phyloP scores from a whole-genome alignment of 2,329 filamentous ascomycete genomes.

The Madurella mycetomatis region DNA sequence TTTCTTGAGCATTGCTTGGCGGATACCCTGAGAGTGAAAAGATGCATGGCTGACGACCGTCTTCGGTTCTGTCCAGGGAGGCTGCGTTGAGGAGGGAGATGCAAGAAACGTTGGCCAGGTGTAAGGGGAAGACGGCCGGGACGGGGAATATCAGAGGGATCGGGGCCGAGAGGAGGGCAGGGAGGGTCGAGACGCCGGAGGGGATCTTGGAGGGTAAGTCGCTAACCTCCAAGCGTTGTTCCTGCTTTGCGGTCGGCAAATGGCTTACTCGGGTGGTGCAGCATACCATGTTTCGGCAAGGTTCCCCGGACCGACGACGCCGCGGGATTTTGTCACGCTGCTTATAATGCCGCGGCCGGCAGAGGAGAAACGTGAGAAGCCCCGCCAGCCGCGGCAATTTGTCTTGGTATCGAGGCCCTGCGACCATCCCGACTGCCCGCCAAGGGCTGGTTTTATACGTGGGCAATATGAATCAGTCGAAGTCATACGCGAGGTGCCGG shows the following conservation, averaged over 20 bases:
- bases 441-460: constrained; percentile 68
- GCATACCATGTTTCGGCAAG: constrained; percentile 85
- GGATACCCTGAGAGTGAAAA: background rate
- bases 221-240: background rate
- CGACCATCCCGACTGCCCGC: constrained; percentile 67
- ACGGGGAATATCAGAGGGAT: constrained; percentile 78
- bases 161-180: constrained; percentile 71
- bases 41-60: background rate
- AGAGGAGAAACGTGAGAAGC: constrained; percentile 22
- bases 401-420: constrained; percentile 87
- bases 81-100: constrained; percentile 75
- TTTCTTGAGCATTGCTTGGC: background rate
- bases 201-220: constrained; percentile 43
- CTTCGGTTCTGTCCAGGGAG: constrained; percentile 45
- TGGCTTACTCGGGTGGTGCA: constrained; percentile 28
- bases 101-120: constrained; percentile 57
- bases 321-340: constrained; percentile 81
- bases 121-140: constrained; percentile 53
- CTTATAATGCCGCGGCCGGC: constrained; percentile 44
- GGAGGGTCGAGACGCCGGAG: constrained; percentile 54
- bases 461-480: constrained; percentile 91
- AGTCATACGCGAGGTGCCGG: constrained; percentile 76
- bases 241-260: background rate
- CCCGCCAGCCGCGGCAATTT: constrained; percentile 62
- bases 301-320: constrained; percentile 83